Evolutionary conservation across 176 grass and related monocot genomes (phyloP).

Genomic region (Carex kokanica): DNA sequence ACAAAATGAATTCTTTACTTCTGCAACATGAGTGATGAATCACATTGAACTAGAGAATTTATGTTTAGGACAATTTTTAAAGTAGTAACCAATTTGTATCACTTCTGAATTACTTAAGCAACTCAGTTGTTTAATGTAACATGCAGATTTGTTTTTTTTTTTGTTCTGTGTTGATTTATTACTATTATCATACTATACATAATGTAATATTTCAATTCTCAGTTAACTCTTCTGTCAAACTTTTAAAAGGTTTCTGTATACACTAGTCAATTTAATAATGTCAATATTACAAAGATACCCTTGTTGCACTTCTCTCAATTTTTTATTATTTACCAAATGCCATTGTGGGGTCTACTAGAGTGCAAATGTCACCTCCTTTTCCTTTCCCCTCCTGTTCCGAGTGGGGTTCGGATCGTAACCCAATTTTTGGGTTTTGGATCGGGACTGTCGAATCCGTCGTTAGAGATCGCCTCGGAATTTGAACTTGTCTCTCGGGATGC

Average conservation of each 20-base stretch:
- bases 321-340: background rate
- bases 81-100: background rate
- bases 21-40: constrained; percentile 30
- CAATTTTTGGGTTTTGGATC: too few relatives aligned
- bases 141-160: background rate
- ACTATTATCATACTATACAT: background rate
- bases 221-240: background rate
- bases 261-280: background rate
- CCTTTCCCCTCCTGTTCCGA: background rate
- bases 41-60: constrained; percentile 6
- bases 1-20: constrained; percentile 27
- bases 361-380: background rate
- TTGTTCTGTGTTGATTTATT: background rate
- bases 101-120: background rate
- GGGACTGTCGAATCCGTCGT: too few relatives aligned
- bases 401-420: too few relatives aligned
- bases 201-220: background rate
- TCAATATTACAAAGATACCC: background rate
- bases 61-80: constrained; percentile 4
- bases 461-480: too few relatives aligned
- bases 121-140: background rate
- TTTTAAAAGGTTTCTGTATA: background rate
- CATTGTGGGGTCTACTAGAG: background rate
- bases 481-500: too few relatives aligned
- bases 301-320: background rate